Evolutionary conservation across 306 rosid species (phyloP), one percentile per base, ranked within the genome.

Genomic region (Acacia crassicarpa): DNA sequence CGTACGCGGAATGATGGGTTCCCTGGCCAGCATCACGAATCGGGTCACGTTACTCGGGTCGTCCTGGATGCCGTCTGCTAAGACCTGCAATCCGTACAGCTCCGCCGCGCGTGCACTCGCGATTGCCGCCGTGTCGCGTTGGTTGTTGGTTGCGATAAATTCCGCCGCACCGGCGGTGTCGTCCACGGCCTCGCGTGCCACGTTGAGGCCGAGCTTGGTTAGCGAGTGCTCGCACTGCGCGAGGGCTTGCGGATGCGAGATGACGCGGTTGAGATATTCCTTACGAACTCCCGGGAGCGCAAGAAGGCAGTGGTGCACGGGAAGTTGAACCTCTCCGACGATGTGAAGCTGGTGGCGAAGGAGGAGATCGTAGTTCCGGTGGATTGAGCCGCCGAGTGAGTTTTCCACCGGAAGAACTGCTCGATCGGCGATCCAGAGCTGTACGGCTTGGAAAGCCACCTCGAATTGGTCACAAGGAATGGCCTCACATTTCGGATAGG

Each of bases 161-260:
- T 95, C 98, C 0, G 98, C 99, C 0, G 98, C 99, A 5, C 98
- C 99, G 62, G 99, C 99, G 0, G 99, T 95, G 15, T 95, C 99
- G 71, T 95, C 99, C 1, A 95, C 98, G 13, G 98, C 99, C 45
- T 95, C 98, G 7, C 99, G 98, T 3, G 91, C 85, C 7, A 93
- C 98, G 87, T 84, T 91, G 83, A 95, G 94, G 67, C 98, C 99
- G 35, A 95, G 87, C 1, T 90, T 91, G 16, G 98, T 95, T 27
- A 95, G 85, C 1, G 97, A 87, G 80, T 83, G 87, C 49, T 95
- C 98, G 90, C 99, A 95, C 85, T 95, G 99, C 0, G 99, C 89
- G 1, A 95, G 81, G 14, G 99, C 99, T 68, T 95, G 99, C 4
- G 99, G 99, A 66, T 95, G 99, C 5, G 99, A 95, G 63, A 95